These are phyloP conservation scores for Quercus robur DNA, from an alignment of 306 rosid genomes.

Conservation along the genomic window DNA sequence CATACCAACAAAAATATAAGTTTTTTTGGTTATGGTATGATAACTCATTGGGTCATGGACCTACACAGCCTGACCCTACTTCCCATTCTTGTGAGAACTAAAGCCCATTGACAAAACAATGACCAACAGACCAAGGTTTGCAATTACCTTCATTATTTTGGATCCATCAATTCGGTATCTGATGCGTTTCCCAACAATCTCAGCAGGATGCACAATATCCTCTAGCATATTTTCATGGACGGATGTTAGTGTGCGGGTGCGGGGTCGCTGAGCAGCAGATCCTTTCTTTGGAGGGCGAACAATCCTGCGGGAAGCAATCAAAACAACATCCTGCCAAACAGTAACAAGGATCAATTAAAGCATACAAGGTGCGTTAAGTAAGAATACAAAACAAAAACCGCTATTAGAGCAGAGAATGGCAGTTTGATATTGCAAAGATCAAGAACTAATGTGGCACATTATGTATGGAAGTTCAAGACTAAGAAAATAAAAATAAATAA, in stretches of 20 bases:
- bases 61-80: no score
- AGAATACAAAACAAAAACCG: no score
- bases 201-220: slow-evolving; percentile 71
- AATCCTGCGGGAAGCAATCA: slow-evolving; percentile 68
- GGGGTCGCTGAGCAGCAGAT: slow-evolving; percentile 66
- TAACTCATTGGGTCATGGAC: no score
- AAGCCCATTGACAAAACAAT: background rate
- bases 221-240: slow-evolving; percentile 73
- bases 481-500: background rate
- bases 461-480: background rate
- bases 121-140: background rate
- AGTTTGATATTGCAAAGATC: no score
- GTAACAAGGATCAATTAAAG: background rate
- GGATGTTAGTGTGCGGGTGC: slow-evolving; percentile 67
- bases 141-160: slow-evolving; percentile 58
- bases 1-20: background rate
- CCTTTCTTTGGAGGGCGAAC: slow-evolving; percentile 80
- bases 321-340: slow-evolving; percentile 52
- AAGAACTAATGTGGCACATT: background rate
- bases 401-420: no score
- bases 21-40: background rate
- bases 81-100: no score
- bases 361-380: no score
- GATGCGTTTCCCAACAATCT: slow-evolving; percentile 68
- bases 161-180: slow-evolving; percentile 70